These are phyloP conservation scores for Tagetes patula DNA, from an alignment of 129 eudicot species.

Conservation along the genomic window DNA sequence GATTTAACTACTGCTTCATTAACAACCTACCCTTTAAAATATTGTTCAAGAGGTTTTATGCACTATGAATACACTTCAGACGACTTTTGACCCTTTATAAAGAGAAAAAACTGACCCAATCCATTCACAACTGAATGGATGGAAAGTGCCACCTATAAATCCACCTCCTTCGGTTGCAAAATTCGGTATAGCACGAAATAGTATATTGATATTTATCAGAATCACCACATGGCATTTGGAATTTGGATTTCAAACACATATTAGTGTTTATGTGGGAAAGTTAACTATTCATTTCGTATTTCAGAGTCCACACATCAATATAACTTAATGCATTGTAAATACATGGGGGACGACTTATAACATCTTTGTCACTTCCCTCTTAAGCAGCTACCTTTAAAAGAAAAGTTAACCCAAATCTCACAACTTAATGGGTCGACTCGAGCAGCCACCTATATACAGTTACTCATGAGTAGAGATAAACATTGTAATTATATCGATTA, in stretches of 20 bases:
- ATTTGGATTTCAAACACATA: not conserved
- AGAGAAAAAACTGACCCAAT: not conserved
- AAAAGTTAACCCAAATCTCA: no score
- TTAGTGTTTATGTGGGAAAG: not conserved
- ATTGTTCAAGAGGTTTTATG: not conserved
- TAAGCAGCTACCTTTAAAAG: no score
- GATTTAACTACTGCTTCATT: no score
- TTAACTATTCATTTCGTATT: not conserved
- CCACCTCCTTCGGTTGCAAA: not conserved
- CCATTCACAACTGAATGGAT: not conserved
- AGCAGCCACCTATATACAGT: no score
- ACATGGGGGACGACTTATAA: not conserved
- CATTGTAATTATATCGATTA: no score
- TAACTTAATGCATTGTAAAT: no score
- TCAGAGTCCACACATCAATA: no score
- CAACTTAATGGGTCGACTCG: no score
- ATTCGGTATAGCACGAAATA: not conserved
- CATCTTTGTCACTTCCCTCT: not conserved
- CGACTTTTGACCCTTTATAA: not conserved
- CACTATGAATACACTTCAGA: not conserved
- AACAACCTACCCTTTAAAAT: not conserved
- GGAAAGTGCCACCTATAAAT: not conserved
- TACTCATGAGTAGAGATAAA: no score
- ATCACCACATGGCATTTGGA: not conserved
- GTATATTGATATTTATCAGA: no score